A percentile compares a stretch with the other conserved stretches of the same genome.
phyloP scores from a whole-genome alignment of 495 filamentous ascomycete genomes.

The Penicillium tannophilum region DNA sequence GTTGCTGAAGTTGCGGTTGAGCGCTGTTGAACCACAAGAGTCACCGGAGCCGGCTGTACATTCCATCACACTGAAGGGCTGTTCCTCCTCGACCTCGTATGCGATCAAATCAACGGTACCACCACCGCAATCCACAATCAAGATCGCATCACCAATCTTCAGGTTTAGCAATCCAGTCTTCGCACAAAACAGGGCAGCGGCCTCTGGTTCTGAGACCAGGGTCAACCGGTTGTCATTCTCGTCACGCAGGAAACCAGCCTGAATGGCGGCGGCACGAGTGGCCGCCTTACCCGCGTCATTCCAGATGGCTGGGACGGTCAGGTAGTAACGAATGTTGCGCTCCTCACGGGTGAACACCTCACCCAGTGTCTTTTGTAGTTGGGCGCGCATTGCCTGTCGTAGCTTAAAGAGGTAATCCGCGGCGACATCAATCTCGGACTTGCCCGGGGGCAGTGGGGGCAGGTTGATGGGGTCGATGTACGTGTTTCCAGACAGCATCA shows the following conservation, averaged over 20 bases:
- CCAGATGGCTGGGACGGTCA: constrained; percentile 80
- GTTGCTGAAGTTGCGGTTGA: constrained; percentile 82
- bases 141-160: constrained; percentile 73
- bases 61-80: constrained; percentile 74
- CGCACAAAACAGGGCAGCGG: constrained; percentile 76
- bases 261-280: constrained; percentile 73
- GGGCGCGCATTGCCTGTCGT: constrained; percentile 74
- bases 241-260: constrained; percentile 74
- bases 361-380: constrained; percentile 74
- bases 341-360: constrained; percentile 79
- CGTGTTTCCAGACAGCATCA: constrained; percentile 79
- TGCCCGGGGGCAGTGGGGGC: constrained; percentile 73
- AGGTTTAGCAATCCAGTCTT: constrained; percentile 76
- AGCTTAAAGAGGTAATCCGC: constrained; percentile 81
- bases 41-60: constrained; percentile 79
- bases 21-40: constrained; percentile 74
- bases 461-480: constrained; percentile 84
- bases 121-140: constrained; percentile 80
- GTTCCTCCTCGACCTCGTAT: constrained; percentile 79
- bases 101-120: constrained; percentile 81
- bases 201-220: constrained; percentile 75
- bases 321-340: constrained; percentile 75
- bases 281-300: constrained; percentile 81
- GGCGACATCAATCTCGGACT: constrained; percentile 79
- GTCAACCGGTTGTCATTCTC: constrained; percentile 78